Conservation (phyloP, 257 asterid genomes). For the Penstemon newberryi region DNA sequence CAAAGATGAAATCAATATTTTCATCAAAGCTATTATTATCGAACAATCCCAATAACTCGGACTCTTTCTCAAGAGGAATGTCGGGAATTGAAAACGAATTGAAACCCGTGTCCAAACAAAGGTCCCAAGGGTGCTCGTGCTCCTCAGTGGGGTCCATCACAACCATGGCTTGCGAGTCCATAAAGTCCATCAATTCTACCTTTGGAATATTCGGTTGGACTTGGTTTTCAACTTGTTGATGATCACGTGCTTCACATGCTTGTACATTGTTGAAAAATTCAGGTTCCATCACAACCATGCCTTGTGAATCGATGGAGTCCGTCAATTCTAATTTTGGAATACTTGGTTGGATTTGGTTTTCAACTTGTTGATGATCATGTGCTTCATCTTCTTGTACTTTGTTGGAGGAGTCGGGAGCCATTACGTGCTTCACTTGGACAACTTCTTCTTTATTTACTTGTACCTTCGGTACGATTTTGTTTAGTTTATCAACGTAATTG, state of each 20-base stretch:
- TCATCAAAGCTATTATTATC: constrained; percentile 56
- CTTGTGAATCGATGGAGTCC: no score
- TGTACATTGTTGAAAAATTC: constrained; percentile 18
- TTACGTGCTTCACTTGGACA: constrained; percentile 11
- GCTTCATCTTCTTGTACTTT: constrained; percentile 25
- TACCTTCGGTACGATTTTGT: constrained; percentile 29
- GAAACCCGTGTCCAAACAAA: constrained; percentile 53
- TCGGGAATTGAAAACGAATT: constrained; percentile 44
- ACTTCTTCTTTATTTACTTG: constrained; percentile 31
- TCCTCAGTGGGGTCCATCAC: constrained; percentile 45
- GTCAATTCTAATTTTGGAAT: constrained; percentile 25
- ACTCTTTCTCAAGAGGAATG: constrained; percentile 42
- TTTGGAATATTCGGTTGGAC: constrained; percentile 28
- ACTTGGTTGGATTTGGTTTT: constrained; percentile 25
- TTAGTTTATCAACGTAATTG: constrained; percentile 52
- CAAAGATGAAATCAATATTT: constrained; percentile 55
- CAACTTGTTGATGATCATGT: constrained; percentile 33
- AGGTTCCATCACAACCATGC: neutral
- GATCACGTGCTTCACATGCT: constrained; percentile 26
- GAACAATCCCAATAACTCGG: constrained; percentile 48
- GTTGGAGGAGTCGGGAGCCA: neutral
- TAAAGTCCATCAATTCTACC: constrained; percentile 29
- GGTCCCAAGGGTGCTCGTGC: constrained; percentile 67
- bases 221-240: constrained; percentile 32
- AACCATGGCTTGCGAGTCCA: constrained; percentile 28